Evolutionary conservation across 345 rosid species (phyloP), one percentile per base, ranked within the genome.

Genomic region (Moricandia arvensis): DNA sequence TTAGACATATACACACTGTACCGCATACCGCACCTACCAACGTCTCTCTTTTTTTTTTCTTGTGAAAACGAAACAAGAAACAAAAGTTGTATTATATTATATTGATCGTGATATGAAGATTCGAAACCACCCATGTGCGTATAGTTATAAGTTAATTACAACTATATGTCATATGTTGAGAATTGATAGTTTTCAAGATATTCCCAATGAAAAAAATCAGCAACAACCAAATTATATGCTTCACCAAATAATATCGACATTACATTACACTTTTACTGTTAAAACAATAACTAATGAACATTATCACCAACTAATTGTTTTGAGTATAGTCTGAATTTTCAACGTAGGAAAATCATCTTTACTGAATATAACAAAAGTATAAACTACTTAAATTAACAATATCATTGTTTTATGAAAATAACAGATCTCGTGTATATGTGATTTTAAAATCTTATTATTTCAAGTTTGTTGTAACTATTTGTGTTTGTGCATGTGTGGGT

Each of bases 11-110:
- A 49, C 30, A 49, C 30, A 47, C 57, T 76, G 70, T 63, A 24
- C 30, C 69, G 47, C 57, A 69, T 63, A 24, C 30, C 69, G 58
- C 57, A 69, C 75, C 80, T 63, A 76, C 80, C 80, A 76, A 76
- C 30, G 60, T 63, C 60, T 30, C 66, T n/a, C n/a, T n/a, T n/a
- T n/a, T n/a, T n/a, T n/a, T n/a, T n/a, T n/a, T n/a, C n/a, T 63
- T 7, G 29, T 9, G 24, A 1, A 10, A 63, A 41, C 16, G 51
- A 45, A 45, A 45, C 15, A 45, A 10, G 43, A 54, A 18, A 8
- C 31, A 18, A 24, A 69, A 68, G 0, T 1, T 69, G 18, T 35
- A 53, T 53, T 49, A 34, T 67, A 68, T 18, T 33, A 34, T 67
- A 68, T 18, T 33, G 62, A 68, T 53, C 61, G 69, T 65, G 69